phyloP scores from a whole-genome alignment of 495 filamentous ascomycete genomes.

The Hypoxylon fuscum region DNA sequence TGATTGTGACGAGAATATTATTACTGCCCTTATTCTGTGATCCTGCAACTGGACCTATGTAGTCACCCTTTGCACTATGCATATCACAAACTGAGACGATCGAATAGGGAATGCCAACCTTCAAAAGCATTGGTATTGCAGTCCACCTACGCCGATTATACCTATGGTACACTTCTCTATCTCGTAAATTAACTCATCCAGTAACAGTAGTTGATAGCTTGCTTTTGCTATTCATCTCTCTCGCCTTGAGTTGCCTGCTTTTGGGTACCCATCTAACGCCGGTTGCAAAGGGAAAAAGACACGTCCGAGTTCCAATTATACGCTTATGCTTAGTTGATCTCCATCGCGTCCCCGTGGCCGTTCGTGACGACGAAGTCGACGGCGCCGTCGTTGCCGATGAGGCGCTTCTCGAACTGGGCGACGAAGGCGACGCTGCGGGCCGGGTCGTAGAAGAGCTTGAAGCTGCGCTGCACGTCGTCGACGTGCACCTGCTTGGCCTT shows the following conservation, averaged over 20 bases:
- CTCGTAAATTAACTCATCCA: conserved; percentile 21
- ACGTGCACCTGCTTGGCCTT: conserved; percentile 80
- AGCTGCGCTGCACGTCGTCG: conserved; percentile 91
- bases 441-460: conserved; percentile 91
- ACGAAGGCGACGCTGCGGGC: conserved; percentile 89
- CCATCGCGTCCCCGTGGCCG: conserved; percentile 78
- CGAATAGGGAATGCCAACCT: conserved; percentile 1
- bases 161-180: conserved; percentile 33
- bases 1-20: neutral
- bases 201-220: conserved; percentile 14
- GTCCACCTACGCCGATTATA: conserved; percentile 32
- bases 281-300: conserved; percentile 17
- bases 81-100: neutral
- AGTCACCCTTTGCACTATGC: neutral
- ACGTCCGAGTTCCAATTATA: neutral
- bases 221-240: conserved; percentile 1
- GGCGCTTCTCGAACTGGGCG: conserved; percentile 85
- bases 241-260: conserved; percentile 26
- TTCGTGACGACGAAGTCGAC: conserved; percentile 75
- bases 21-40: neutral
- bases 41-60: too few relatives aligned
- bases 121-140: conserved; percentile 21
- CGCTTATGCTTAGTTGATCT: conserved; percentile 58
- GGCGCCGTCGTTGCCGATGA: conserved; percentile 85
- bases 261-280: conserved; percentile 43